Percentiles rank a stretch among this genome's conserved stretches.
These are phyloP conservation scores for Hypoxylon sp. DNA, from an alignment of 2,329 filamentous ascomycete genomes.

Conservation along the genomic window DNA sequence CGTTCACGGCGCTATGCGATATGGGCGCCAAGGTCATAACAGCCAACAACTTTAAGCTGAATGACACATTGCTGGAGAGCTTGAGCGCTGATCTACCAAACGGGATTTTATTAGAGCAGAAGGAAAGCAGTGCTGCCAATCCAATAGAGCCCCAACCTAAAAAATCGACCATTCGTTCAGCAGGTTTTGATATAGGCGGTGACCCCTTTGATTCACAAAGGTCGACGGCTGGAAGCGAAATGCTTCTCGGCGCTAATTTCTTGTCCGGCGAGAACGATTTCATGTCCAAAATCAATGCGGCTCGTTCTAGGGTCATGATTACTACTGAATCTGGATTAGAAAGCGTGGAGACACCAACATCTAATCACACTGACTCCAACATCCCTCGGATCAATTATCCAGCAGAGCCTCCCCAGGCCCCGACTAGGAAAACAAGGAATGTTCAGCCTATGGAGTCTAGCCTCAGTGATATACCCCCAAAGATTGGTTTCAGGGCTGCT, in stretches of 20 bases:
- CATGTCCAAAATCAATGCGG: constrained; percentile 69
- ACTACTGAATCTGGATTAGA: constrained; percentile 64
- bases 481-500: constrained; percentile 72
- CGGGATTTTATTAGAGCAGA: constrained; percentile 56
- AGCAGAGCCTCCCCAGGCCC: constrained; percentile 67
- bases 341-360: constrained; percentile 74
- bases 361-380: constrained; percentile 60
- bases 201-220: constrained; percentile 69
- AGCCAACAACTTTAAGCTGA: constrained; percentile 88
- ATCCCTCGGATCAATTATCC: constrained; percentile 53
- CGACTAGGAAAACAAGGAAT: constrained; percentile 68
- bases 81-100: constrained; percentile 60
- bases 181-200: constrained; percentile 55
- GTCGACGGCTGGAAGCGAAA: constrained; percentile 59
- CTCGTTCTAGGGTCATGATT: constrained; percentile 63
- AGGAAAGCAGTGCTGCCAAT: constrained; percentile 56
- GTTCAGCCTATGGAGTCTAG: constrained; percentile 67
- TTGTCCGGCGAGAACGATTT: constrained; percentile 67
- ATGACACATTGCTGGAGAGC: constrained; percentile 65
- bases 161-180: constrained; percentile 59
- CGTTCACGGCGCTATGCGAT: constrained; percentile 90
- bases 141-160: constrained; percentile 60
- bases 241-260: constrained; percentile 58
- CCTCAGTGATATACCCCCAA: constrained; percentile 72
- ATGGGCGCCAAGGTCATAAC: constrained; percentile 86